Conservation (phyloP, 2,329 filamentous ascomycete genomes). For the Atkinsonella hypoxylon region DNA sequence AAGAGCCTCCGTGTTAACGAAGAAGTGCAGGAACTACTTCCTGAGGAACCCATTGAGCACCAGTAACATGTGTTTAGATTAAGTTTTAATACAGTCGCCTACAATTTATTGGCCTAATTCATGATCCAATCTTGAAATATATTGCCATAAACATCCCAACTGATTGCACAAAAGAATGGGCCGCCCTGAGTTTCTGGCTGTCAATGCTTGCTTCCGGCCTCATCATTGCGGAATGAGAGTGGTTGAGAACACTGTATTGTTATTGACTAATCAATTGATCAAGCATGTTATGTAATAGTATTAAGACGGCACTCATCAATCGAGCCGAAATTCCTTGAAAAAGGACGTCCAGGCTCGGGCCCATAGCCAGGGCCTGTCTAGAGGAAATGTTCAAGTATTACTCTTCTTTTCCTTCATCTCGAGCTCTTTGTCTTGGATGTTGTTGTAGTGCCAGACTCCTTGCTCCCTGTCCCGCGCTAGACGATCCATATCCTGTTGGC, state of each 20-base stretch:
- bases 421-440: constrained; percentile 24
- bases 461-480: constrained; percentile 39
- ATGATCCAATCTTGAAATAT: not conserved
- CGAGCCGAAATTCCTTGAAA: too few relatives aligned
- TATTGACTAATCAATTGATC: too few relatives aligned
- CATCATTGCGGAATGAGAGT: too few relatives aligned
- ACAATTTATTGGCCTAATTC: too few relatives aligned
- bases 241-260: too few relatives aligned
- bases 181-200: too few relatives aligned
- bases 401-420: constrained; percentile 7
- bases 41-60: constrained; percentile 78
- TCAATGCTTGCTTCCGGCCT: too few relatives aligned
- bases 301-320: too few relatives aligned
- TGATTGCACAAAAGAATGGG: too few relatives aligned
- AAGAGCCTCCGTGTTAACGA: constrained; percentile 47
- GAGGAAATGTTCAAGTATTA: not conserved
- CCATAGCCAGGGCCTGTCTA: not conserved
- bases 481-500: constrained; percentile 38
- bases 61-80: constrained; percentile 10
- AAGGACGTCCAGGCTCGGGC: too few relatives aligned
- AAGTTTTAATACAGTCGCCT: not conserved
- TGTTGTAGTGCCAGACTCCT: constrained; percentile 44
- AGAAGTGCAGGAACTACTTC: constrained; percentile 54
- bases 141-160: not conserved
- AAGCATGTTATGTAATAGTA: too few relatives aligned